Base-by-base conservation (phyloP, 129 eudicot species). In the Mikania micrantha region DNA sequence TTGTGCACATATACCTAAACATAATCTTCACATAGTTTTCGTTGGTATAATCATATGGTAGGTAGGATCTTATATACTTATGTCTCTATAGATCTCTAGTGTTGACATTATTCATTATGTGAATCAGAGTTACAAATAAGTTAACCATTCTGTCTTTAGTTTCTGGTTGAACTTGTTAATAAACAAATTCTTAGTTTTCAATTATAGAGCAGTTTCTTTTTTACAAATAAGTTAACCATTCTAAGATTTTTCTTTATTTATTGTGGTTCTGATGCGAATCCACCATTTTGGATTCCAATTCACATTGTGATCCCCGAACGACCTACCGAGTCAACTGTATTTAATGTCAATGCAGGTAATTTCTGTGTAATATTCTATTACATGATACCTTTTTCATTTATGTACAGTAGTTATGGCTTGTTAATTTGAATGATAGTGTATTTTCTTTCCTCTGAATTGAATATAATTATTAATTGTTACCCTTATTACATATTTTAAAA, bases 271-370 rank as follows among this genome's bases (percentile, higher is more conserved):
- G 81, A 83, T 77, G 87, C 95, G 78, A 93, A 88, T 60, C 92
- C 92, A 29, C 99, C 99, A 74, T 93, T 93, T 81, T 93, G 99
- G 99, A 93, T 93, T 66, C 99, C 99, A 16, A 89, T 93, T 74
- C 96, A 93, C 74, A 86, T 93, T 20, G 96, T 93, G 74, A 89
- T 93, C 64, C 99, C 99, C 17, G 99, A 93, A 83, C 95, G 99
- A 29, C 99, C 99, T 9, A 93, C 96, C 3, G 99, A 93, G 77
- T 89, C 96, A 57, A 83, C 96, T 13, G 90, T 93, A 47, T 89
- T 93, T 72, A 93, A 88, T 77, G 96, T 93, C 35, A 88, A 86
- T 78, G 99, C 99, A 93, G 99, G 99, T 91, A 82, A 25, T 31
- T 17, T 73, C 10, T 67, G 9, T 66, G 36, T 6, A 65, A 17